These are phyloP conservation scores for Lathyrus tuberosus DNA, from an alignment of 306 rosid species.

Conservation along the genomic window DNA sequence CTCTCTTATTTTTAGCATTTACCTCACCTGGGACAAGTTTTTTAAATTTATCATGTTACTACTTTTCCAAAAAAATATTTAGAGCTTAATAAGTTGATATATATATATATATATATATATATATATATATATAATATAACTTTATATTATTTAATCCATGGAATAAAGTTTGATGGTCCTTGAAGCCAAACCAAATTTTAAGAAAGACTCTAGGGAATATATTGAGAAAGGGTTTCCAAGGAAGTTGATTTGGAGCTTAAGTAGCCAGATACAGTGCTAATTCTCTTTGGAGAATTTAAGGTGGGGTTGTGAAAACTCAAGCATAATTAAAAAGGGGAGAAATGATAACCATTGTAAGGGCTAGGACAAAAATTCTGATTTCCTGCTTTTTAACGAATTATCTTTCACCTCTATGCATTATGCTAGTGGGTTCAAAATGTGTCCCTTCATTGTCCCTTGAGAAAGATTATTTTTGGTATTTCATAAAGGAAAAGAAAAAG, in stretches of 20 bases:
- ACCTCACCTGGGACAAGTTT: no score
- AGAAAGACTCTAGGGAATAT: neutral
- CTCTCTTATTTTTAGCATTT: no score
- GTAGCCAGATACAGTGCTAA: neutral
- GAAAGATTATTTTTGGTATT: neutral
- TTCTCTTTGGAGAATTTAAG: conserved; percentile 14
- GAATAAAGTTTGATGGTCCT: neutral
- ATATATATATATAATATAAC: no score
- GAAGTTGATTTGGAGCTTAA: conserved; percentile 4
- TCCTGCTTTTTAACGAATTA: conserved; percentile 16
- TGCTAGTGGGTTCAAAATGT: conserved; percentile 14
- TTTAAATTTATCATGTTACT: no score
- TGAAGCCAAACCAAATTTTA: neutral
- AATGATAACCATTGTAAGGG: neutral
- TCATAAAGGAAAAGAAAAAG: no score
- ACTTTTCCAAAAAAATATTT: no score
- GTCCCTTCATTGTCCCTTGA: neutral
- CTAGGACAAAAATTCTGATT: conserved; percentile 1
- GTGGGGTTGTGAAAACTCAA: conserved; percentile 5
- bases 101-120: no score
- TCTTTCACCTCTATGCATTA: neutral
- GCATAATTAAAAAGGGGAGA: neutral
- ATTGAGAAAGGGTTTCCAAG: neutral
- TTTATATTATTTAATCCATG: no score
- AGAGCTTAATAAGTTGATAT: no score